Evolutionary conservation across 345 rosid genomes (phyloP), one percentile per base, ranked within the genome.

Genomic region (Citrus glauca): DNA sequence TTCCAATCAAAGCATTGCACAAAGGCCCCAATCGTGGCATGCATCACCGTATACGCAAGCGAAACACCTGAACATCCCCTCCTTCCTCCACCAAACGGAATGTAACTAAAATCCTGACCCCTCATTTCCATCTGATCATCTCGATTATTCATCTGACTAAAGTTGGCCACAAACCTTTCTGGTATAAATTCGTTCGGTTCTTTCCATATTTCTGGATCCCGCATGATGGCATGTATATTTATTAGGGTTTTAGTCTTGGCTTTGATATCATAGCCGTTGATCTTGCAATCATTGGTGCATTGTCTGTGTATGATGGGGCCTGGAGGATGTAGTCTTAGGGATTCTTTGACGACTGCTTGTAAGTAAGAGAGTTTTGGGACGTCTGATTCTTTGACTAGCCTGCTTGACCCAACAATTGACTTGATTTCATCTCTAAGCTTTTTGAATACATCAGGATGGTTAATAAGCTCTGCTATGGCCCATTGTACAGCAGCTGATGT

Each of bases 1-100:
- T 81, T 82, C 91, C 89, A 86, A 59, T 88, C 87, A 70, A 88
- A 86, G 81, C 88, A 86, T 67, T 88, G 91, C 6, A 79, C 81
- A 69, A 88, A 60, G 2, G 85, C 85, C 24, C 85, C 91, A 0
- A 88, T 45, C 0, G 84, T 74, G 0, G 82, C 24, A 9, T 86
- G 83, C 85, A 82, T 77, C 74, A 84, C 77, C 9, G 60, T 7
- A 38, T 73, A 35, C 57, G 88, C 87, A 6, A 65, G 80, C 0
- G 79, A 25, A 0, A 73, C 72, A 10, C 87, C 88, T 0, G 82
- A 66, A 35, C 89, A 88, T 0, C 81, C 77, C 71, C 91, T 78
- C 74, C 91, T 69, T 63, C 91, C 91, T 0, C 88, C 72, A 24
- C 91, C 91, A 45, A 85, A 88, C 2, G 91, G 88, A 60, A 86